Percentiles rank a stretch among this genome's conserved stretches.
These are phyloP conservation scores for Seminavis robusta DNA, from an alignment of 108 stramenopile genomes.

Conservation along the genomic window DNA sequence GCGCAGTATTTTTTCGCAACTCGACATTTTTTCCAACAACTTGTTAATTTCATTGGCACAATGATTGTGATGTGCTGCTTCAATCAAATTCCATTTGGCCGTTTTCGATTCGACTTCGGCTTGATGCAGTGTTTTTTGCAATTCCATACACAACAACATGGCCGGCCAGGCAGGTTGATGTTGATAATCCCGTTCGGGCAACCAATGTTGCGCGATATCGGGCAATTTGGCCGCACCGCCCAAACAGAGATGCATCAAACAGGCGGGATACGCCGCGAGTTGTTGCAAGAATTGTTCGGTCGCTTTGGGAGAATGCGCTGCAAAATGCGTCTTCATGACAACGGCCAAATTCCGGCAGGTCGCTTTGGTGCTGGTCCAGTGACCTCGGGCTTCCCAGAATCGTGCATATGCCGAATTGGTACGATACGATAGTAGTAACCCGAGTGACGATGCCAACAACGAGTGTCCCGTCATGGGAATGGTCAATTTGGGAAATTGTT, in stretches of 20 bases:
- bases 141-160: slow-evolving; percentile 1
- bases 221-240: slow-evolving; percentile 16
- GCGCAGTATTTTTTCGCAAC: slow-evolving; percentile 41
- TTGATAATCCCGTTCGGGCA: slow-evolving; percentile 22
- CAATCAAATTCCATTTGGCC: slow-evolving; percentile 1
- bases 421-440: slow-evolving; percentile 53
- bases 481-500: not conserved
- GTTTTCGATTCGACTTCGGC: slow-evolving; percentile 10
- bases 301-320: slow-evolving; percentile 11
- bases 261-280: slow-evolving; percentile 37
- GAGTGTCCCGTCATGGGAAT: slow-evolving; percentile 39
- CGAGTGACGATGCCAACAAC: slow-evolving; percentile 41
- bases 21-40: slow-evolving; percentile 43
- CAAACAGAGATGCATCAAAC: slow-evolving; percentile 30
- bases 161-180: slow-evolving; percentile 1
- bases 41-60: slow-evolving; percentile 33
- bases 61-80: slow-evolving; percentile 27
- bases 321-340: slow-evolving; percentile 25
- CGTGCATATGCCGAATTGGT: slow-evolving; percentile 59
- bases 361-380: slow-evolving; percentile 41
- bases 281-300: slow-evolving; percentile 25
- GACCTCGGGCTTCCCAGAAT: slow-evolving; percentile 56
- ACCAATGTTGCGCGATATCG: slow-evolving; percentile 17
- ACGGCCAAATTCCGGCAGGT: slow-evolving; percentile 46
- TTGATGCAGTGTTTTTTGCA: slow-evolving; percentile 17